phyloP scores from a whole-genome alignment of 75 land plant species.

The Larix kaempferi region DNA sequence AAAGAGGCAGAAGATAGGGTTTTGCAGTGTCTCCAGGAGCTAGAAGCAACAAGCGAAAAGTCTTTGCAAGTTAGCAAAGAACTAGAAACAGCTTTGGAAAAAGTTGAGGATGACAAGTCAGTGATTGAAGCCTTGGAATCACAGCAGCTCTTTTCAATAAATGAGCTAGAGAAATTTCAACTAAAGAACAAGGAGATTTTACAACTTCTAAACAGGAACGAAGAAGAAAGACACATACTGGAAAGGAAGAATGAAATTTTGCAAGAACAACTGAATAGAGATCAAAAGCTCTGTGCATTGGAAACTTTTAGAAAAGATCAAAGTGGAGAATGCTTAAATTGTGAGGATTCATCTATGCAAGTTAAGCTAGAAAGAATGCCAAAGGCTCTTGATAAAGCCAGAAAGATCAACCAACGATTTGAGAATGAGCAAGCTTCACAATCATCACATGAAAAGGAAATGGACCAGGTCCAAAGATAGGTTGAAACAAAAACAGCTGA shows the following conservation, averaged over 20 bases:
- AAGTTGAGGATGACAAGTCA: conserved; percentile 39
- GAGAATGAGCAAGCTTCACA: conserved; percentile 52
- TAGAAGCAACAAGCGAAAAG: conserved; percentile 25
- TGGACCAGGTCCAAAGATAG: conserved; percentile 68
- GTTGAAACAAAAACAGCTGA: conserved; percentile 87
- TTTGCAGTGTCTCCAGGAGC: conserved; percentile 18
- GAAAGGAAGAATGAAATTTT: conserved; percentile 7
- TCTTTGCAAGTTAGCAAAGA: conserved; percentile 16
- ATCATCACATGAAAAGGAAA: conserved; percentile 46
- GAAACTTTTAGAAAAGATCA: conserved; percentile 19
- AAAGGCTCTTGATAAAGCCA: conserved; percentile 61
- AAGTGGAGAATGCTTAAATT: conserved; percentile 11
- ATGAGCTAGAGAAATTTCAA: conserved; percentile 52
- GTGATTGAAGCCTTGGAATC: conserved; percentile 71
- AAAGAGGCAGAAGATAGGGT: conserved; percentile 40
- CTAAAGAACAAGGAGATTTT: conserved; percentile 15
- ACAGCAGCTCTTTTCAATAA: conserved; percentile 55
- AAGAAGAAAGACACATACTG: conserved; percentile 29
- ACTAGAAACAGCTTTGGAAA: conserved; percentile 21
- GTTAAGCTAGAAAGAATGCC: conserved; percentile 61
- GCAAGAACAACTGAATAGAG: conserved; percentile 26
- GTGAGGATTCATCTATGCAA: conserved; percentile 35
- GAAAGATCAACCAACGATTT: conserved; percentile 34
- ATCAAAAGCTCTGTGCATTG: neutral
- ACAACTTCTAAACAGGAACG: conserved; percentile 38